Percentiles rank a stretch among this genome's conserved stretches.
These are phyloP conservation scores for Linum lewisii DNA, from an alignment of 345 rosid species.

Conservation along the genomic window DNA sequence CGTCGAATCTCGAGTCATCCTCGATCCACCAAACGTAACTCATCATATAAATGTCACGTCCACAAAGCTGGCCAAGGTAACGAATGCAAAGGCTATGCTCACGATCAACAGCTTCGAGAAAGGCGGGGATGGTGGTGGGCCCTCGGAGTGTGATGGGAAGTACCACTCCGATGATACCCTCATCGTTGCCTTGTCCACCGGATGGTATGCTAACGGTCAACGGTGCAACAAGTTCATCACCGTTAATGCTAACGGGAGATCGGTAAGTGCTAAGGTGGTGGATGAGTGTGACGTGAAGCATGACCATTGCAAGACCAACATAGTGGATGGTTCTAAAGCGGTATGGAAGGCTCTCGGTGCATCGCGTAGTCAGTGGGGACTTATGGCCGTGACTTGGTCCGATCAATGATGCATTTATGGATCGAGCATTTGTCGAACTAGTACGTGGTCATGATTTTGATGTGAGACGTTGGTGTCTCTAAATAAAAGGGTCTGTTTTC, in stretches of 20 bases:
- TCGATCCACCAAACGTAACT: no score
- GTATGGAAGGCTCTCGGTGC: background rate
- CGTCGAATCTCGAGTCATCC: no score
- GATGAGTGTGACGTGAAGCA: background rate
- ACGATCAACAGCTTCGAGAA: no score
- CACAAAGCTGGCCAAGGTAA: no score
- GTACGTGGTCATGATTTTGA: no score
- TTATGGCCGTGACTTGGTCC: background rate
- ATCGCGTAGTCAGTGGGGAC: background rate
- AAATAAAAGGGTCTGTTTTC: no score
- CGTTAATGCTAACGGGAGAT: background rate
- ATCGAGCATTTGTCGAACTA: no score
- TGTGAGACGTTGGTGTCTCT: background rate
- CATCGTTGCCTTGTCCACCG: background rate
- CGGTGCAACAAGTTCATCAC: background rate
- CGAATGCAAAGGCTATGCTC: no score
- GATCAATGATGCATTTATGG: background rate
- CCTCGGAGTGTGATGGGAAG: no score
- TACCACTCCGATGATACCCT: background rate
- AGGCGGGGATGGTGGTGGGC: no score
- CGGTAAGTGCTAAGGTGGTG: background rate
- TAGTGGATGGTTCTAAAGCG: background rate
- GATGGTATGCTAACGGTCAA: background rate
- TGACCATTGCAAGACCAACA: background rate
- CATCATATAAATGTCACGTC: no score